Evolutionary conservation across 2,329 filamentous ascomycete genomes (phyloP), one percentile per base, ranked within the genome.

Genomic region (Cryphonectria radicalis): DNA sequence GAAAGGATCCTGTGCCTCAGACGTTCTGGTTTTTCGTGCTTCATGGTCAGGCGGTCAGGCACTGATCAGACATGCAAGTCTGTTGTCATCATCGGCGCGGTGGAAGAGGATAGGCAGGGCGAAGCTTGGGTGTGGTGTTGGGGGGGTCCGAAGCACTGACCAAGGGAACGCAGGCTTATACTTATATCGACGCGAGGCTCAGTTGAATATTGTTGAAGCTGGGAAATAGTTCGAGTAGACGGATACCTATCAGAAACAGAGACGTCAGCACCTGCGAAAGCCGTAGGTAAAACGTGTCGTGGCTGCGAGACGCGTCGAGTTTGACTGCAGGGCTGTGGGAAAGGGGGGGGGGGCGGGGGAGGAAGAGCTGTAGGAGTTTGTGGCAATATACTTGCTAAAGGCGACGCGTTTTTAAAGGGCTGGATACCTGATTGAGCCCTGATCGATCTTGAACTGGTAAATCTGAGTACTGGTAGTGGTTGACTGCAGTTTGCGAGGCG

Each of bases 31-130:
- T 11, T 37, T 46, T 42, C 35, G n/a, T 46, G 22, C 1, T 40
- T 64, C 62, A 64, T 64, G 19, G 37, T 10, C 62, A 64, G 62
- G 62, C 40, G 22, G 40, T 46, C 62, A 64, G 43, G 62, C 62
- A 32, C 62, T 64, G 62, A 19, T 64, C 62, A 64, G 62, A 28
- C 62, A 64, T 64, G 62, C 62, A 64, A 64, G 62, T 64, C 62
- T 43, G 40, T 46, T 32, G 62, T 64, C 37, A 64, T 64, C 62
- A 64, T 46, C 14, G 40, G 62, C 62, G 25, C 14, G 22, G 10
- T 13, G 4, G 40, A 19, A 46, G 35, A 40, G 40, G n/a, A n/a
- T 4, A 19, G 28, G 22, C 42, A 63, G 4, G 25, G 10, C 19
- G 17, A 7, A 37, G 6, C 8, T 3, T 28, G 10, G 10, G 37